phyloP scores from a whole-genome alignment of 768 basidiomycete species.

The Lactarius hatsudake region DNA sequence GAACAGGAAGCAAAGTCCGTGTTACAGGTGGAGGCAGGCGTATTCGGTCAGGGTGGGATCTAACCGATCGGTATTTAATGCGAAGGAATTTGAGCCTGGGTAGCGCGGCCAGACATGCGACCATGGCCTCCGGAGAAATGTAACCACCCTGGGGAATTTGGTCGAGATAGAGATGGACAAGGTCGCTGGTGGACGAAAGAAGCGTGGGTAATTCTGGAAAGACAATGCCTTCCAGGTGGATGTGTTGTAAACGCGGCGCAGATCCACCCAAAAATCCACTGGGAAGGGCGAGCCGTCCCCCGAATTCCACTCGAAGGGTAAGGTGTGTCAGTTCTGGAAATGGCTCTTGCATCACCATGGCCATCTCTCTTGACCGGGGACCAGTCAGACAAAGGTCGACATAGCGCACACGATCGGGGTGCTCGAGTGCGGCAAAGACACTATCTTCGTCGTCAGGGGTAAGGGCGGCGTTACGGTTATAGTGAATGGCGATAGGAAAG shows the following conservation, averaged over 20 bases:
- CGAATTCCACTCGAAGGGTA: not conserved
- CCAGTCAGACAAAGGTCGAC: not conserved
- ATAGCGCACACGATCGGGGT: not conserved
- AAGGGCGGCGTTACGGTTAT: not conserved
- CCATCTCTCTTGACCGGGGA: not conserved
- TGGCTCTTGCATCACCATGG: not conserved
- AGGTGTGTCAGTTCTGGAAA: not conserved
- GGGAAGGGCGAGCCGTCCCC: not conserved
- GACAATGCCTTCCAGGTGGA: not conserved
- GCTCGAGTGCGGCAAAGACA: not conserved
- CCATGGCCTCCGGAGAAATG: not conserved
- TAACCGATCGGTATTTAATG: not conserved
- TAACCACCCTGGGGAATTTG: not conserved
- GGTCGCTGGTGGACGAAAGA: not conserved
- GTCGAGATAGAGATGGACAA: not conserved
- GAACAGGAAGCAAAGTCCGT: not conserved
- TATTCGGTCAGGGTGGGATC: not conserved
- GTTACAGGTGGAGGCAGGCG: not conserved
- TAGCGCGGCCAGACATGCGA: not conserved
- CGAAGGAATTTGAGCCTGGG: not conserved
- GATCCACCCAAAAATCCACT: not conserved
- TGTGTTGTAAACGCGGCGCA: not conserved
- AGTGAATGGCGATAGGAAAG: not conserved
- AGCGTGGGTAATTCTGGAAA: not conserved
- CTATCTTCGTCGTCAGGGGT: constrained; percentile 1